Base-by-base conservation (phyloP, 192 early-diverging fungal species). In the Mortierella antarctica region DNA sequence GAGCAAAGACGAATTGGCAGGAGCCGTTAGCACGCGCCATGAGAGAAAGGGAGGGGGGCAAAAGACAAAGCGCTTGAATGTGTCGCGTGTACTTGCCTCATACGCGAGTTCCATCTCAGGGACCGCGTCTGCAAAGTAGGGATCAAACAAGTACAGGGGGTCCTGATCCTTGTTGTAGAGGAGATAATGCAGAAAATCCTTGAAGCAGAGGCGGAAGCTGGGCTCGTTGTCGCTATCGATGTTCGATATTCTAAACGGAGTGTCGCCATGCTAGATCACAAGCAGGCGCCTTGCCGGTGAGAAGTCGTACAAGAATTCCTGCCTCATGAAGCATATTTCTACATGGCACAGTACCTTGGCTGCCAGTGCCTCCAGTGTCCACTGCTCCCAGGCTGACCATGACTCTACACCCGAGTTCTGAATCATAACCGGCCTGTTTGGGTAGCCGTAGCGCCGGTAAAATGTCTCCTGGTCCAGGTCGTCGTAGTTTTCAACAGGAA, bases 141-240 rank as follows among this genome's bases (percentile, higher is more conserved):
- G 72, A 52, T 87, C 86, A 67, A 87, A 87, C 23, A 87, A 57
- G 44, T 87, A 87, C 1, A 87, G 65, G 6, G 86, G 86, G 10
- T 83, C 65, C 44, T 82, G 77, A 46, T 87, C 86, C 40, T 53
- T 62, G 58, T 86, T 82, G 13, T 65, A 51, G 6, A 31, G 45
- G 40, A 78, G 54, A 39, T 87, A 87, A 14, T 80, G 71, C 41
- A 56, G 10, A 78, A 86, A 87, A 41, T 75, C 72, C 46, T 60
- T 46, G 23, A 84, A 50, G 18, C 40, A 54, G 62, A 87, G 59
- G 7, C 41, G 20, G 53, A 85, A 65, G 23, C 59, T 69, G 6
- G 83, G 76, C 18, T 65, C 42, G 6, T 44, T 55, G 49, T 73
- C 53, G 31, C 82, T 75, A 6, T 73, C 64, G n/a, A 80, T 70